Conservation (phyloP, 805 yeast species). For the Metschnikowia peoriensis region DNA sequence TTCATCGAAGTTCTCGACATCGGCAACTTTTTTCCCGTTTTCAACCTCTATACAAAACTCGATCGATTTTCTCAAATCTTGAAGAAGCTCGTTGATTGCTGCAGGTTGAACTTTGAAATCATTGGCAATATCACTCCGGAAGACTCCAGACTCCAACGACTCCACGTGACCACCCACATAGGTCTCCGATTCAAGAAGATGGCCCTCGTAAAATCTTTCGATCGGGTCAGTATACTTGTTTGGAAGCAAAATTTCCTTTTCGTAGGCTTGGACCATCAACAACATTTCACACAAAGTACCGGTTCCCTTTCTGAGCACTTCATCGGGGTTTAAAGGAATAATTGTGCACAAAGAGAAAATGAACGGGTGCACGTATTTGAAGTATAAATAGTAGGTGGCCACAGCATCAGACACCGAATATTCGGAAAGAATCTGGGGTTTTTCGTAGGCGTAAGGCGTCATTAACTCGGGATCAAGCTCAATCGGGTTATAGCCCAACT, state of each 20-base stretch:
- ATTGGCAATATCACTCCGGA: conserved; percentile 78
- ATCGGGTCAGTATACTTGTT: conserved; percentile 92
- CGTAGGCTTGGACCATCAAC: conserved; percentile 92
- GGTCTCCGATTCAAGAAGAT: conserved; percentile 89
- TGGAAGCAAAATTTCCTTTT: conserved; percentile 73
- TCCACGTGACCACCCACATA: conserved; percentile 99
- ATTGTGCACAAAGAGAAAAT: conserved; percentile 93
- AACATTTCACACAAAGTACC: conserved; percentile 99
- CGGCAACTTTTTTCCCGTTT: conserved; percentile 66
- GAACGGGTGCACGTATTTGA: conserved; percentile 96
- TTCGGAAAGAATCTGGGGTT: conserved; percentile 90
- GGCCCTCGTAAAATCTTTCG: conserved; percentile 95
- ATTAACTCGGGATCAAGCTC: conserved; percentile 96
- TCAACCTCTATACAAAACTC: conserved; percentile 84
- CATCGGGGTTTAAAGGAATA: conserved; percentile 95
- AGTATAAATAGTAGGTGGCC: conserved; percentile 93
- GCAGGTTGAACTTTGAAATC: conserved; percentile 77
- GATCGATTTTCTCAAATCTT: conserved; percentile 71
- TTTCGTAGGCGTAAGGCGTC: conserved; percentile 96
- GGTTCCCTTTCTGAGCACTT: conserved; percentile 92
- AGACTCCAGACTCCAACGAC: conserved; percentile 96
- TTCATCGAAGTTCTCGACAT: conserved; percentile 78
- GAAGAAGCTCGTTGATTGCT: conserved; percentile 76
- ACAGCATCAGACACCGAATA: conserved; percentile 99
- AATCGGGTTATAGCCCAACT: conserved; percentile 92